Evolutionary conservation across 2,329 filamentous ascomycete genomes (phyloP), one percentile per base, ranked within the genome.

Genomic region (Lomentospora prolificans): DNA sequence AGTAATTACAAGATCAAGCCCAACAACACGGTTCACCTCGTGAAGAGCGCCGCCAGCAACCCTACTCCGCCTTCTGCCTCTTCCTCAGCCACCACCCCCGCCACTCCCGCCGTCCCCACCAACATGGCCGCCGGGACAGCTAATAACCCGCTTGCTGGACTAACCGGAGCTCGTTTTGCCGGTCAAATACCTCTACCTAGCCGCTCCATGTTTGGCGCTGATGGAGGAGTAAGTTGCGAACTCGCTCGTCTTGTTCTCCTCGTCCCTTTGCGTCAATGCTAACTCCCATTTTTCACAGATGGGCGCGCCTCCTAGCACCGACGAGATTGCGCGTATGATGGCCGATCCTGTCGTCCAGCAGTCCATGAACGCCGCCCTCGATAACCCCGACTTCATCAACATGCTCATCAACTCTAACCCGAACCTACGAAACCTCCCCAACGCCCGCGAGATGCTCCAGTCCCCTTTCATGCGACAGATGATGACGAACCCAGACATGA

Each of bases 21-120:
- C 61, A 90, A 91, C 60, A 94, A 97, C 71, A 97, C 92, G 17
- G 84, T 99, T 63, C 94, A 99, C 70, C 81, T 99, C 64, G 94
- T 99, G 65, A 96, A 95, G 77, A 95, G 90, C 67, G 92, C 94
- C 48, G 88, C 89, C 58, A 96, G 91, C 79, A 96, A 95, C 65
- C 76, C 78, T 46, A 63, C 77, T 50, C 71, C 73, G 52, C 67
- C 71, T 19, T 62, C 72, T 1, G 64, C 74, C 5, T 65, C 74
- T 3, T 65, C 75, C 48, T 67, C 74, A 14, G 66, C 73, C 24
- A 64, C 72, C 27, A 64, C 75, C 7, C 66, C 75, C 1, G 68
- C 73, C 27, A 61, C 71, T 3, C 68, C 75, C 28, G 73, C 79
- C 3, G 75, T 81, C 1, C 77, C 82, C 46, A 82, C 85, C 63